phyloP scores from a whole-genome alignment of 345 rosid genomes.

The Pelargonium nanum region DNA sequence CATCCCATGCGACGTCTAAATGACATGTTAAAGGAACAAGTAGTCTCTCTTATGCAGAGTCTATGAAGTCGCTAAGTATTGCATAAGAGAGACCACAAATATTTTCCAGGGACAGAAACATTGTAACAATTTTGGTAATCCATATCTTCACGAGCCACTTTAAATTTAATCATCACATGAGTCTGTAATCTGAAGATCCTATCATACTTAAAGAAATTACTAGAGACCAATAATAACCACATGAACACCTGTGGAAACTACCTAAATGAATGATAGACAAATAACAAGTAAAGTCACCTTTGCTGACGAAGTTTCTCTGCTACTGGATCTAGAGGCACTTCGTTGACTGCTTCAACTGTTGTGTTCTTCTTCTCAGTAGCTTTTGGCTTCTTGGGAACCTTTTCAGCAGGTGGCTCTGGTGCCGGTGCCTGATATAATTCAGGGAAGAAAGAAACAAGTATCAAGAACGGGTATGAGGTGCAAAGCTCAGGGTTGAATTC shows the following conservation, averaged over 20 bases:
- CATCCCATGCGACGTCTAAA: not conserved
- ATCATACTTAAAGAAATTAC: not conserved
- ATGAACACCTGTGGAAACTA: not conserved
- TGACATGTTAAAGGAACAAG: not conserved
- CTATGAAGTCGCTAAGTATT: not conserved
- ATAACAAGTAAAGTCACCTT: constrained; percentile 17
- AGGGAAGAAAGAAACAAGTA: not conserved
- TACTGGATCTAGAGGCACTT: constrained; percentile 31
- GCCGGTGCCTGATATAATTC: constrained; percentile 19
- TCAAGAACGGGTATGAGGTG: not conserved
- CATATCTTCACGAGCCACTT: not conserved
- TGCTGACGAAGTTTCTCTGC: constrained; percentile 43
- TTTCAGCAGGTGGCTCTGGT: constrained; percentile 23
- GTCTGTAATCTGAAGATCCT: not conserved
- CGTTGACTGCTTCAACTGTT: constrained; percentile 19
- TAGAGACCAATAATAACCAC: not conserved
- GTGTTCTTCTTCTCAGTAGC: constrained; percentile 24
- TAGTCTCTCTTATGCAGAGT: not conserved
- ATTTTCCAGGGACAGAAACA: not conserved
- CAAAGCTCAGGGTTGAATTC: not conserved
- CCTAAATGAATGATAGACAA: not conserved
- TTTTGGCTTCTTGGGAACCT: constrained; percentile 26
- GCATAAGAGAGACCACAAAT: not conserved
- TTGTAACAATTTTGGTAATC: not conserved
- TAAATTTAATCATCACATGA: not conserved